Evolutionary conservation across 2,329 filamentous ascomycete genomes (phyloP).

Genomic region (Penicillium sp.): DNA sequence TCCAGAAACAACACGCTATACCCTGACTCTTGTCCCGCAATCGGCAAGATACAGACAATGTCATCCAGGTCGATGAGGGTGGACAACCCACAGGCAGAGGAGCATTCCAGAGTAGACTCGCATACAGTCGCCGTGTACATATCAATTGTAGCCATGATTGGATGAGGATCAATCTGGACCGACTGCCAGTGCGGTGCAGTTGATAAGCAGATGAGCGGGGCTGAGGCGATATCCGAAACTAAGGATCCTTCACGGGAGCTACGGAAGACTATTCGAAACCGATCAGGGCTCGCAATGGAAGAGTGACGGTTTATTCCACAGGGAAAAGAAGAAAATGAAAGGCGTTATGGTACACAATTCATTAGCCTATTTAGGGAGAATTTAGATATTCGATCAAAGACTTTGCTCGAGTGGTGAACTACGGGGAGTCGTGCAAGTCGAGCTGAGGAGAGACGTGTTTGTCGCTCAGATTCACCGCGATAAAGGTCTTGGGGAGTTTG

Average conservation of each 20-base stretch:
- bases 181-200: background rate
- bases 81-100: slow-evolving; percentile 6
- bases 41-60: slow-evolving; percentile 25
- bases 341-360: no score
- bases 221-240: background rate
- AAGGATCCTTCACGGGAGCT: background rate
- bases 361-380: no score
- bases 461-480: slow-evolving; percentile 48
- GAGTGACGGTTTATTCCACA: no score
- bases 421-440: slow-evolving; percentile 3
- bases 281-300: no score
- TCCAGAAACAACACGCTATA: slow-evolving; percentile 24
- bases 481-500: slow-evolving; percentile 48
- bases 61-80: slow-evolving; percentile 18
- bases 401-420: background rate
- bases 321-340: no score
- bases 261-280: no score
- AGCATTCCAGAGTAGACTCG: slow-evolving; percentile 18
- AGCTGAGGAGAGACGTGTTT: slow-evolving; percentile 35
- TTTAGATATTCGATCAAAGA: no score
- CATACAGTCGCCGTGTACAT: slow-evolving; percentile 6
- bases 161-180: background rate
- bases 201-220: background rate
- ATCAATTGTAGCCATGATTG: background rate
- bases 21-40: background rate